Base-by-base conservation (phyloP, 139 green algal species). In the Haematococcus sp. region DNA sequence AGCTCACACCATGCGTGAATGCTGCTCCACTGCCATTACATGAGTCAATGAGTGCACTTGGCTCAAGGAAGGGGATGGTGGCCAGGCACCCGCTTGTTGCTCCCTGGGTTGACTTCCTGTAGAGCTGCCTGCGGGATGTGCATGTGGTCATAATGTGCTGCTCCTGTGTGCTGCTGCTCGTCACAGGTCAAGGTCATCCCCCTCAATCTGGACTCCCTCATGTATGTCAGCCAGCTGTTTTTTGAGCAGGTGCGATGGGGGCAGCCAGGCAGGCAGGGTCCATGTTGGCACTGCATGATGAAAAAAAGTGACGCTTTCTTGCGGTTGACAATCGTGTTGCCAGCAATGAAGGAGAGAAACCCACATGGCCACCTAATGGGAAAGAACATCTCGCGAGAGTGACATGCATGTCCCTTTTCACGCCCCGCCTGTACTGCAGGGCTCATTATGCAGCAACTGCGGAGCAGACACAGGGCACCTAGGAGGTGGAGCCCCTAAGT, bases 141-240 rank as follows among this genome's bases (percentile, higher is more conserved):
- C 17, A 17, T 65, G 58, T 4, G 13, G 3, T 23, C 25, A 34
- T 17, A 16, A 35, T 34, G 5, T 35, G 58, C 22, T 28, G 25
- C 58, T 65, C 4, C 3, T 70, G 73, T 0, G 23, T 68, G 75
- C 35, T 77, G 70, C 34, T 84, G 73, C 23, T 19, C 11, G 11
- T 49, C 40, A 49, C 40, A 49, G 40, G 73, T 81, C 20, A 84
- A 84, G 46, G 70, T 84, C 54, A 84, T 88, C 46, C 32, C 59
- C 17, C 56, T 64, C 25, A 74, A 72, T 31, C 66, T 86, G 22
- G 83, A 88, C 66, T 56, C 71, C 19, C 60, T 88, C 22, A 56
- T 88, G 19, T 78, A 78, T 64, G 59, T 84, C 7, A 73, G 68
- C 20, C 65, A 81, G n/a, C 61, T 74, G 17, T 88, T 81, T 73